Percentiles rank a stretch among this genome's conserved stretches.
These are phyloP conservation scores for Yarrowia keelungensis DNA, from an alignment of 805 yeast genomes.

Conservation along the genomic window DNA sequence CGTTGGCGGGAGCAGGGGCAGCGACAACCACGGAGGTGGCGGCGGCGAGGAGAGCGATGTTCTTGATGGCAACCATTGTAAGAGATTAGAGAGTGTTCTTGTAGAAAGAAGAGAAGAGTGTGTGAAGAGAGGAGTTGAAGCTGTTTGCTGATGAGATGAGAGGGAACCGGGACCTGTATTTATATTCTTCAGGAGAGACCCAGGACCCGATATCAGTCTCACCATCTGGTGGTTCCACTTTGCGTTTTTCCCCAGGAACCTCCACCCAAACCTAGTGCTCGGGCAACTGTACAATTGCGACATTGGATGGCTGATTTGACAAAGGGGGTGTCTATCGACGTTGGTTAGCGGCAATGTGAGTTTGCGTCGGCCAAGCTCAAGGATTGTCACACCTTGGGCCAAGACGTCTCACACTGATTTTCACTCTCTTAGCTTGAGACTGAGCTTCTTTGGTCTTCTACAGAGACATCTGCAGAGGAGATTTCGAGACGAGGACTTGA, in stretches of 20 bases:
- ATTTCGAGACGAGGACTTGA: not conserved
- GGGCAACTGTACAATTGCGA: constrained; percentile 8
- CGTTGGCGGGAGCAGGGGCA: constrained; percentile 9
- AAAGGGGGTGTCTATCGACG: not conserved
- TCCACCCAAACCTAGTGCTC: constrained; percentile 22
- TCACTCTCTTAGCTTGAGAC: not conserved
- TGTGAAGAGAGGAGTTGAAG: constrained; percentile 3
- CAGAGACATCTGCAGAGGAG: not conserved
- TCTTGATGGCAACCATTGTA: constrained; percentile 37
- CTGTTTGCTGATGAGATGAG: constrained; percentile 7
- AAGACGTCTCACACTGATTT: not conserved
- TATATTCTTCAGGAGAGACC: constrained; percentile 14
- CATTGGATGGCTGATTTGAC: constrained; percentile 19
- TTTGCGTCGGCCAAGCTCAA: constrained; percentile 35
- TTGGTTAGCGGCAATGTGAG: constrained; percentile 31
- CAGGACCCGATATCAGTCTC: not conserved
- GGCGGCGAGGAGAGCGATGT: constrained; percentile 29
- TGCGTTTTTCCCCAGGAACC: constrained; percentile 21
- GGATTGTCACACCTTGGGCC: not conserved
- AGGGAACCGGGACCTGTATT: constrained; percentile 7
- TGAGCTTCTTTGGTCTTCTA: not conserved
- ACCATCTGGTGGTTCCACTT: not conserved
- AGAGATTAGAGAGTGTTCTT: constrained; percentile 6
- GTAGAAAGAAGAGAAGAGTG: not conserved
- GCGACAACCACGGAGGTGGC: constrained; percentile 30